Conservation (phyloP, 352 stramenopile species). For the Pythium grandisporangium region DNA sequence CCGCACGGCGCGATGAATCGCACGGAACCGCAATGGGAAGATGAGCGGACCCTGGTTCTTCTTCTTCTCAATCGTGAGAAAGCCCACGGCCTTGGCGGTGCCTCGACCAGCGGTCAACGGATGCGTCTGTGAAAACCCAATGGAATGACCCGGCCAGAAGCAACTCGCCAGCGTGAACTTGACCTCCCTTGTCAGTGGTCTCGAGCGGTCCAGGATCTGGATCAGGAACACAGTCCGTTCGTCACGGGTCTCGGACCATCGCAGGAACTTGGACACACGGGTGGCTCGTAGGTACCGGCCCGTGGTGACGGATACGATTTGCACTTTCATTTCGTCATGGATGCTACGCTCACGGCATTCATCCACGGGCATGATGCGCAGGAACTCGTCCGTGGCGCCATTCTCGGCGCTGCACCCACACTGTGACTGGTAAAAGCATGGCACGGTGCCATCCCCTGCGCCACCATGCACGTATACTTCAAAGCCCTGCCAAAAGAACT, state of each 20-base stretch:
- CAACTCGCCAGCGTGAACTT: conserved; percentile 19
- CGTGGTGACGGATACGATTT: conserved; percentile 15
- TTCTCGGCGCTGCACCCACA: conserved; percentile 10
- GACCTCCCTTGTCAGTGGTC: conserved; percentile 12
- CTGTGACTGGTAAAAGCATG: conserved; percentile 17
- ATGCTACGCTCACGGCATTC: conserved; percentile 16
- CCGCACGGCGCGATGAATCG: conserved; percentile 11
- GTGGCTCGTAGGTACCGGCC: conserved; percentile 17
- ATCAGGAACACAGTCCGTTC: conserved; percentile 22
- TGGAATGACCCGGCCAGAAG: conserved; percentile 14
- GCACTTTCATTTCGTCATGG: conserved; percentile 17
- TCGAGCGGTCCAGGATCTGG: conserved; percentile 16
- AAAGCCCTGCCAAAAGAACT: conserved; percentile 25
- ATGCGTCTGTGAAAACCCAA: conserved; percentile 15
- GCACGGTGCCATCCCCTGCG: conserved; percentile 9
- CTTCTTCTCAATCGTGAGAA: conserved; percentile 27
- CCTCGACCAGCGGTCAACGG: conserved; percentile 11
- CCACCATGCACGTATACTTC: conserved; percentile 15
- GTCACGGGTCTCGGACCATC: conserved; percentile 19
- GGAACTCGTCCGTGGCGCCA: conserved; percentile 11
- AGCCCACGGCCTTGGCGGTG: conserved; percentile 15
- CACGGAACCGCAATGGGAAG: conserved; percentile 19
- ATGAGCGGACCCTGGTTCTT: conserved; percentile 17
- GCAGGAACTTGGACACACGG: conserved; percentile 21
- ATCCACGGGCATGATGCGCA: conserved; percentile 17